A percentile compares a stretch with the other conserved stretches of the same genome.
Evolutionary conservation across 176 grass and related monocot species (phyloP).

Genomic region (Carex kokanica): DNA sequence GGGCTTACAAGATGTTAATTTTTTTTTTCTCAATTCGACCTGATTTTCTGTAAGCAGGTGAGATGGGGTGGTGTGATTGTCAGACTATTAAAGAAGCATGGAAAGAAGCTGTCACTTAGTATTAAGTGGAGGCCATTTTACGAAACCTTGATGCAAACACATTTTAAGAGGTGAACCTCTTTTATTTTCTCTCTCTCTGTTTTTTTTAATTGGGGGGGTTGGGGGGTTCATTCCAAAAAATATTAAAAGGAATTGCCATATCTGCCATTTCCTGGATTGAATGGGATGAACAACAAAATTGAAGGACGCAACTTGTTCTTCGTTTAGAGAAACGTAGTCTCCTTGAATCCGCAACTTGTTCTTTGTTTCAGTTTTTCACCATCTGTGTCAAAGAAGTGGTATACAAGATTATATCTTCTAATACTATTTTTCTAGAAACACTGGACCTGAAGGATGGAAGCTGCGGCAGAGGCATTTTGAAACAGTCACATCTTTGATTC

Average conservation of each 20-base stretch:
- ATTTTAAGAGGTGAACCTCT: constrained; percentile 80
- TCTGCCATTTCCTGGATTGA: not conserved
- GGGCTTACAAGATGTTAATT: not conserved
- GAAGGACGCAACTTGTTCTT: too few species aligned
- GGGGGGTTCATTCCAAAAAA: not conserved
- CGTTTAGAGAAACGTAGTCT: not conserved
- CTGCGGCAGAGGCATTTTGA: constrained; percentile 79
- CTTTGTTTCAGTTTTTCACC: not conserved
- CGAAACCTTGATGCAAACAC: constrained; percentile 75
- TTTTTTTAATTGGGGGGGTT: not conserved
- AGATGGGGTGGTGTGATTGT: constrained; percentile 76
- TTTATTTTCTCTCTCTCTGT: not conserved
- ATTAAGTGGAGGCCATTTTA: constrained; percentile 89
- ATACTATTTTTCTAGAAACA: constrained; percentile 50
- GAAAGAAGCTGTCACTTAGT: constrained; percentile 58
- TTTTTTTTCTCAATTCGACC: not conserved
- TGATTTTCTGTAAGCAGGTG: constrained; percentile 52
- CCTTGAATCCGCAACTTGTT: not conserved
- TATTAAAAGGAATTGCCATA: not conserved
- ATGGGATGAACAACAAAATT: not conserved
- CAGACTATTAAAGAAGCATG: constrained; percentile 73
- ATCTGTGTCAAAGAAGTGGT: not conserved
- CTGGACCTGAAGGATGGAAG: constrained; percentile 96
- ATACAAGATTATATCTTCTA: not conserved
- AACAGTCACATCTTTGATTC: constrained; percentile 65